Conservation (phyloP, 108 stramenopile genomes). For the Skeletonema marinoi region DNA sequence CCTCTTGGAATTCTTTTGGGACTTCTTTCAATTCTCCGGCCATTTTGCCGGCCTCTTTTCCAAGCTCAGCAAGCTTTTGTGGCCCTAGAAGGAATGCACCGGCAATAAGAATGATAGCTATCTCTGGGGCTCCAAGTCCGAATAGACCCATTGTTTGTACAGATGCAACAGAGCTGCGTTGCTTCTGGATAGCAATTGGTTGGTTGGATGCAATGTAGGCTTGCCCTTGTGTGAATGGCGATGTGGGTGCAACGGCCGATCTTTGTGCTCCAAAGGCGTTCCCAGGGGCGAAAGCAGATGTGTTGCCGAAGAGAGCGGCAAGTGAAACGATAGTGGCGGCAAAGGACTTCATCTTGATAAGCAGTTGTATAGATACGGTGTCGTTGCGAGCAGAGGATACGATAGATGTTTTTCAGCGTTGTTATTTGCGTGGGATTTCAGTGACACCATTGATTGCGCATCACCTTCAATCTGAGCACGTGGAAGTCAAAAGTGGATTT, state of each 20-base stretch:
- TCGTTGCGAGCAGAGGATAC: background rate
- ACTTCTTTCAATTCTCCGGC: conserved; percentile 96
- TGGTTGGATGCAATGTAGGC: conserved; percentile 42
- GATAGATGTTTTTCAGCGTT: background rate
- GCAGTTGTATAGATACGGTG: background rate
- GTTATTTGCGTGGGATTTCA: background rate
- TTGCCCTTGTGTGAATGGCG: conserved; percentile 35
- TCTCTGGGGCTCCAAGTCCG: conserved; percentile 93
- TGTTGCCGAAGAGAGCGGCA: conserved; percentile 23
- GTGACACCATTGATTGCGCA: background rate
- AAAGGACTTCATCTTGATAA: conserved; percentile 20
- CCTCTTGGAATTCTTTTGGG: conserved; percentile 94
- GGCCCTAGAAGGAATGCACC: conserved; percentile 94
- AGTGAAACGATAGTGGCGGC: conserved; percentile 15
- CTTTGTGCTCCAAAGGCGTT: conserved; percentile 33
- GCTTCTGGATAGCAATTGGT: conserved; percentile 43
- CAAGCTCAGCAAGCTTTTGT: conserved; percentile 89
- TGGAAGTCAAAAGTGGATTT: no score
- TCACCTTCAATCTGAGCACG: no score
- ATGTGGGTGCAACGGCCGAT: conserved; percentile 1
- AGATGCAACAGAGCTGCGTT: conserved; percentile 75
- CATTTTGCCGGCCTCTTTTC: conserved; percentile 94
- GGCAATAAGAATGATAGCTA: conserved; percentile 89
- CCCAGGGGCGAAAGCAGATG: conserved; percentile 43
- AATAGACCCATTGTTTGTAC: conserved; percentile 90